Base-by-base conservation (phyloP, 176 grass and related monocot genomes). In the Bonia amplexicaulis region DNA sequence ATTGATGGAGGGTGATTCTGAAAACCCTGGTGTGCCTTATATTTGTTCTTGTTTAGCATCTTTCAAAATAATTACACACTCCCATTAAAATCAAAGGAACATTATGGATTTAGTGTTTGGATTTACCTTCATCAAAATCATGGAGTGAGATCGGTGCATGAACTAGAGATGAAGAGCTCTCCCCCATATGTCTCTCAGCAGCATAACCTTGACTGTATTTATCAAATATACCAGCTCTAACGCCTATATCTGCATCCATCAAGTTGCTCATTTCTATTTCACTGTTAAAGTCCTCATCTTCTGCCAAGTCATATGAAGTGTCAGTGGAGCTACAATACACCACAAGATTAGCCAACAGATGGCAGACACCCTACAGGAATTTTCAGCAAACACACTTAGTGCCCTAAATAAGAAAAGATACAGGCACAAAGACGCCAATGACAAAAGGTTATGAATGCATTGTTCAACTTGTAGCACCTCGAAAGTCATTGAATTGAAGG, bases 401-500 rank as follows among this genome's bases (percentile, higher is more conserved):
- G 39, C 12, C 52, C 71, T 76, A 85, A 74, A 74, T 59, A 39
- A 40, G 14, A 83, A 76, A 62, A 52, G n/a, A 48, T 19, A 37
- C 26, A 46, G 35, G 62, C 22, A 47, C 39, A 45, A 46, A 81
- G 44, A 22, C 12, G 1, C 20, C 40, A 64, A 23, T 2, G 58
- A 19, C 9, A 23, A 60, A 58, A 29, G 46, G 17, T 14, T 39
- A 1, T 35, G 17, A 60, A 83, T 23, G 69, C 52, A 65, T 66
- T 69, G 45, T 53, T 69, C 59, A 45, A 79, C 13, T 77, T 85
- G 58, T 62, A 74, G 77, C 75, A 99, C 93, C 96, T 99, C 93
- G 67, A 95, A 99, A 75, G 83, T 89, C 82, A 95, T 88, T 59
- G 90, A 87, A 87, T 91, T 92, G 76, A 99, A 99, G 45, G 89